Evolutionary conservation across 768 basidiomycete genomes (phyloP), one percentile per base, ranked within the genome.

Genomic region (Amanita polypyramis): DNA sequence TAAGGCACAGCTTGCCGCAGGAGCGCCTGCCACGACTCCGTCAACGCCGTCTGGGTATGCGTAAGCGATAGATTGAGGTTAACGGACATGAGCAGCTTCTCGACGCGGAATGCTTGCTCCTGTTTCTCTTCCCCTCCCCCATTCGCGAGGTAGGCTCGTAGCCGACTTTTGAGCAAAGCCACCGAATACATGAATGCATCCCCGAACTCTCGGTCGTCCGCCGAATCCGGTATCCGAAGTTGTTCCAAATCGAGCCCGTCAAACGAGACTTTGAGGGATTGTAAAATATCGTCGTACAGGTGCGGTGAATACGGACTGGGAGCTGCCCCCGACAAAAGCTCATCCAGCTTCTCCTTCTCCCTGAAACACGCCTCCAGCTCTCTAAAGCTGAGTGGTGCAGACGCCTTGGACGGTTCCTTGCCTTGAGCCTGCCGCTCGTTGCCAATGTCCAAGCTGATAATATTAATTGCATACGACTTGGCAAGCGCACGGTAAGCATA

Each of bases 61-160:
- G 86, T 70, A 33, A 96, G 67, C 1, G 91, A 93, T 41, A 93
- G 74, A 59, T 94, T 93, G 54, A 92, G 73, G 62, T 96, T 96
- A 61, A 94, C 79, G 1, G 82, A 79, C 41, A 77, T 68, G 2
- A 91, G 65, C 29, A 74, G 72, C 42, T 73, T 77, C 54, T 85
- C 76, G 11, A 79, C 65, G 4, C 65, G 65, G 9, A 78, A 73
- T 0, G 68, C 63, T 9, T 63, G 66, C 4, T 71, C 69, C 0
- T 66, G 61, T 54, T 72, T 70, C 3, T 57, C 56, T 30, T 75
- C 68, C 10, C 56, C 56, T 30, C 74, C 68, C 10, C 67, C 62
- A 6, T 60, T 62, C 29, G 56, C 45, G 6, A 62, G 60, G 56
- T 73, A 80, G 0, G 74, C 76, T 27, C 73, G 73, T 39, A 88